Evolutionary conservation across 2,329 filamentous ascomycete species (phyloP).

Genomic region (Neofusicoccum umdonicola): DNA sequence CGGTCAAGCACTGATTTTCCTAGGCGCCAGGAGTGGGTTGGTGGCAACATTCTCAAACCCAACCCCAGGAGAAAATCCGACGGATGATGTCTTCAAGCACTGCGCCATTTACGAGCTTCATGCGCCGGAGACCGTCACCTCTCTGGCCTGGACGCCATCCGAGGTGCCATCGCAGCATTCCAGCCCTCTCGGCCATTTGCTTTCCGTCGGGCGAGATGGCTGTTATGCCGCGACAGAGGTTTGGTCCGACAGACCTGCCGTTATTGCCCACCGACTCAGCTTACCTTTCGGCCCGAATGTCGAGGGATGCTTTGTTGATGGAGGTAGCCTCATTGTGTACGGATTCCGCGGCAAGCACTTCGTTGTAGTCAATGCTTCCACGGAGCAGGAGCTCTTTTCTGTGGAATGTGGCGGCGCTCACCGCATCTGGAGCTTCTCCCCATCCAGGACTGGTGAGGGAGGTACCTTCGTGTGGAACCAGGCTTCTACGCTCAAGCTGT

Average conservation of each 20-base stretch:
- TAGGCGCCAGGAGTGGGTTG: conserved; percentile 5
- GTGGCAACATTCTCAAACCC: conserved; percentile 2
- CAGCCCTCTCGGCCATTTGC: conserved; percentile 46
- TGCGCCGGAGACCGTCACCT: conserved; percentile 65
- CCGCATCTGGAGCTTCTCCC: conserved; percentile 66
- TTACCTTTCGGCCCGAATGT: conserved; percentile 74
- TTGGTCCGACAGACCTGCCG: conserved; percentile 23
- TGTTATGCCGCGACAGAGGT: conserved; percentile 64
- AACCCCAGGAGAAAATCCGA: neutral
- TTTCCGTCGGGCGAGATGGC: conserved; percentile 76
- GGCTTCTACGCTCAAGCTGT: conserved; percentile 54
- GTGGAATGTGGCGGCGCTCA: conserved; percentile 85
- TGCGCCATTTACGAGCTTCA: conserved; percentile 37
- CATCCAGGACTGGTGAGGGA: conserved; percentile 28
- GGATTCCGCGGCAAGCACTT: conserved; percentile 81
- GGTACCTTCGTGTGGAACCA: conserved; percentile 73
- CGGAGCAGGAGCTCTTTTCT: conserved; percentile 65
- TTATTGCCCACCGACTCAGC: conserved; percentile 64
- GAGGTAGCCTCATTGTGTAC: conserved; percentile 64
- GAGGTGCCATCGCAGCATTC: conserved; percentile 16
- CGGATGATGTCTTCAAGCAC: neutral
- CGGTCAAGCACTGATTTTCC: neutral
- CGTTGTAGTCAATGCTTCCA: conserved; percentile 74
- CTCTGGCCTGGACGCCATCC: conserved; percentile 46
- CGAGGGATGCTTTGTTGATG: conserved; percentile 66